phyloP scores from a whole-genome alignment of 345 rosid species.

The Abelmoschus esculentus region DNA sequence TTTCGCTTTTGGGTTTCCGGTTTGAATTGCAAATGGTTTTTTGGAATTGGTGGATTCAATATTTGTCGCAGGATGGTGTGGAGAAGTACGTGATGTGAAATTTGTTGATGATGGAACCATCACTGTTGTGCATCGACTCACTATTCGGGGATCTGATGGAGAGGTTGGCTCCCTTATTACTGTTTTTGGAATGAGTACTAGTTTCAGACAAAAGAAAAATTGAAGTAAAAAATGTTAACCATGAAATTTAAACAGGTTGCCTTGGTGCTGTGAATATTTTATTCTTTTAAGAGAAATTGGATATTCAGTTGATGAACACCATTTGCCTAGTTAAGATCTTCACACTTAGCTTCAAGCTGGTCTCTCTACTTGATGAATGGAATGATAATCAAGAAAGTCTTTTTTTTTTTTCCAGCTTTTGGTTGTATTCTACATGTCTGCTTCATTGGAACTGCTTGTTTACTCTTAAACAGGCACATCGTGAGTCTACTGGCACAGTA shows the following conservation, averaged over 20 bases:
- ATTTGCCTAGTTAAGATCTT: not conserved
- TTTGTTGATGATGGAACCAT: not conserved
- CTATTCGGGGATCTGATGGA: not conserved
- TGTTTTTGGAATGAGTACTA: too few species aligned
- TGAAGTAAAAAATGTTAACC: not conserved
- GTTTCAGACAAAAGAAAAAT: too few species aligned
- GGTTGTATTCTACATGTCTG: not conserved
- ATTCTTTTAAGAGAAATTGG: not conserved
- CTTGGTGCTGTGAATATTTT: not conserved
- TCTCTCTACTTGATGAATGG: not conserved
- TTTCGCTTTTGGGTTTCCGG: not conserved
- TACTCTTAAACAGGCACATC: too few species aligned
- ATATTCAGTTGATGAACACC: not conserved
- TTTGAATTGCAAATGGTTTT: not conserved
- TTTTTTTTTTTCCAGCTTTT: not conserved
- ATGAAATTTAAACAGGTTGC: not conserved
- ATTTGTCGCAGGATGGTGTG: not conserved
- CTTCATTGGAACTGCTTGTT: too few species aligned
- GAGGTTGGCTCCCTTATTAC: not conserved
- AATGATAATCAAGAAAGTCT: not conserved
- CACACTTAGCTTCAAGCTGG: not conserved
- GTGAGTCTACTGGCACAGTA: too few species aligned
- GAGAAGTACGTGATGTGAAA: not conserved
- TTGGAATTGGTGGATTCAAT: not conserved
- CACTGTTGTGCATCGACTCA: not conserved